Percentiles rank a stretch among this genome's conserved stretches.
phyloP scores from a whole-genome alignment of 2,329 filamentous ascomycete genomes.

The Myriosclerotinia curreyana region DNA sequence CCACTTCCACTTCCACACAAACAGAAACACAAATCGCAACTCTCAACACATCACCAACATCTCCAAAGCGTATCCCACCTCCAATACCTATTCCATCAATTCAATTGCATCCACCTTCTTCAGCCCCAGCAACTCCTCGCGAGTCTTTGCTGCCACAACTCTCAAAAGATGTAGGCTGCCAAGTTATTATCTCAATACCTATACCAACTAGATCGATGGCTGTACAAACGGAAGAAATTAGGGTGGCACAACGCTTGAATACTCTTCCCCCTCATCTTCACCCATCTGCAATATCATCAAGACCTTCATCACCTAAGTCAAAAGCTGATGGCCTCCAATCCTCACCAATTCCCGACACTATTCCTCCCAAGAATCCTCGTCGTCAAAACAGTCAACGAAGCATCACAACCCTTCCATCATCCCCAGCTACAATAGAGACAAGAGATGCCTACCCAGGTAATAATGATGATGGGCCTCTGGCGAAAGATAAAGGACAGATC shows the following conservation, averaged over 20 bases:
- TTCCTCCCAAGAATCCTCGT: conserved; percentile 59
- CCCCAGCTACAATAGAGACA: conserved; percentile 47
- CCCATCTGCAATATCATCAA: conserved; percentile 68
- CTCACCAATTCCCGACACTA: conserved; percentile 51
- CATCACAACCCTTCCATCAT: conserved; percentile 46
- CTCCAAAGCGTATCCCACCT: conserved; percentile 33
- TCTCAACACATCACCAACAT: conserved; percentile 36
- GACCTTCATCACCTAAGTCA: conserved; percentile 53
- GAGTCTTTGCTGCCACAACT: conserved; percentile 75
- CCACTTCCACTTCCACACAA: conserved; percentile 59
- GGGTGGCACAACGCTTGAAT: conserved; percentile 73
- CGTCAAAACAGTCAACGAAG: conserved; percentile 50
- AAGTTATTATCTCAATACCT: conserved; percentile 59
- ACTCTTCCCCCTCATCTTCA: conserved; percentile 75
- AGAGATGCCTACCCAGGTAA: conserved; percentile 72
- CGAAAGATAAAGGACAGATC: conserved; percentile 52
- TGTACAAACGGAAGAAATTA: conserved; percentile 86
- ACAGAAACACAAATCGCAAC: conserved; percentile 45
- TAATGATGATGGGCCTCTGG: conserved; percentile 75
- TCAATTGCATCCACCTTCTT: conserved; percentile 83
- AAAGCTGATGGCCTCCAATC: conserved; percentile 42
- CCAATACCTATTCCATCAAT: conserved; percentile 70
- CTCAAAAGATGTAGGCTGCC: conserved; percentile 77
- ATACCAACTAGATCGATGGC: conserved; percentile 46
- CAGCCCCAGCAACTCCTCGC: conserved; percentile 74